phyloP scores from a whole-genome alignment of 2,329 filamentous ascomycete species.

The Penicillium frequentans region DNA sequence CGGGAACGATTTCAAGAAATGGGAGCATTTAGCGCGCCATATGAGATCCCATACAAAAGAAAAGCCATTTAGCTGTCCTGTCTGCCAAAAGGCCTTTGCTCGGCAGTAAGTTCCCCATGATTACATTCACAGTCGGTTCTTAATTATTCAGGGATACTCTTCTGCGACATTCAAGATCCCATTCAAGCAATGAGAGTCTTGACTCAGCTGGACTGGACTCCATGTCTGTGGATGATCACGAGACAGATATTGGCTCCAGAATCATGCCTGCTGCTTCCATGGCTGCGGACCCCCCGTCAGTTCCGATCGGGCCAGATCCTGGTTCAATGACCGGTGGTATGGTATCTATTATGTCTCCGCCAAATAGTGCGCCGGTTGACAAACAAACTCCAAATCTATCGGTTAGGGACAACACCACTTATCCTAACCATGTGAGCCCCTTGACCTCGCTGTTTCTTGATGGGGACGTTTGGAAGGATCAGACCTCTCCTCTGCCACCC shows the following conservation, averaged over 20 bases:
- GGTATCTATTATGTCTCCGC: conserved; percentile 1
- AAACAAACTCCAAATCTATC: not conserved
- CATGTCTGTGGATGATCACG: not conserved
- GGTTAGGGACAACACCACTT: not conserved
- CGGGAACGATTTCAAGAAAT: conserved; percentile 25
- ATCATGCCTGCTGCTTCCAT: not conserved
- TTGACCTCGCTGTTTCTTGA: conserved; percentile 5
- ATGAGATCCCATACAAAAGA: conserved; percentile 34
- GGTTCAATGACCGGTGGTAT: not conserved
- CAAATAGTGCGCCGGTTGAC: conserved; percentile 6
- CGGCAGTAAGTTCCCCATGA: conserved; percentile 22
- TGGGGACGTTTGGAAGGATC: conserved; percentile 9
- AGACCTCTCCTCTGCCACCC: conserved; percentile 7
- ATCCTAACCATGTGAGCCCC: conserved; percentile 1
- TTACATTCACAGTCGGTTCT: not conserved
- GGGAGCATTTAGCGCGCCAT: conserved; percentile 32
- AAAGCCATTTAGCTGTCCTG: conserved; percentile 28
- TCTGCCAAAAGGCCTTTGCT: conserved; percentile 25
- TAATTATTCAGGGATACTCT: conserved; percentile 10
- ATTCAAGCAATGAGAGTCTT: conserved; percentile 1
- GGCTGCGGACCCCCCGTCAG: no score
- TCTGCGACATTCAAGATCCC: conserved; percentile 10
- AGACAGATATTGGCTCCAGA: not conserved
- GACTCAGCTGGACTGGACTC: not conserved
- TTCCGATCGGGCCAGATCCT: not conserved